Evolutionary conservation across 257 asterid species (phyloP).

Genomic region (Parsonsia alboflavescens): DNA sequence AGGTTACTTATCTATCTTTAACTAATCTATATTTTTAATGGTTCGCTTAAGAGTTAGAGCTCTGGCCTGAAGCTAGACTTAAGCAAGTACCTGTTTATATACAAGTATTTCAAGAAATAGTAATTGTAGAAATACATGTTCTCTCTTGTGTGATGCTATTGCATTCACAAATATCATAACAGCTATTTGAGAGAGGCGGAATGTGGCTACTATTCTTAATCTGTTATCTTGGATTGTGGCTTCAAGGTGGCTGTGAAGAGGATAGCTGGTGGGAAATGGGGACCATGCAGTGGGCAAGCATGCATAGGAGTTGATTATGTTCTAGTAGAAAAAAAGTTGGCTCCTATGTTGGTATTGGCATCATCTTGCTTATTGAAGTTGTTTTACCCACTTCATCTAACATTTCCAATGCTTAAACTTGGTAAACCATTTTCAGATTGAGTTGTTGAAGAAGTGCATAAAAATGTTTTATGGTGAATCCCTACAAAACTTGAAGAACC

Average conservation of each 20-base stretch:
- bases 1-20: conserved; percentile 34
- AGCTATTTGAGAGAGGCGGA: background rate
- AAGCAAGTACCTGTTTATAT: background rate
- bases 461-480: conserved; percentile 57
- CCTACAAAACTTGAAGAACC: conserved; percentile 46
- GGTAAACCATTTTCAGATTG: conserved; percentile 42
- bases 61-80: background rate
- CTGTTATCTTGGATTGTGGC: conserved; percentile 14
- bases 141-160: background rate
- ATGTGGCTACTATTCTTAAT: conserved; percentile 11
- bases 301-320: conserved; percentile 86
- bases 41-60: background rate
- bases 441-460: conserved; percentile 55
- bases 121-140: background rate
- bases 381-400: background rate
- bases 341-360: conserved; percentile 53
- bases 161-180: background rate
- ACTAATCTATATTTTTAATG: background rate
- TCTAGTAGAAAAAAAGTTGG: conserved; percentile 54
- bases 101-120: background rate
- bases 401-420: background rate
- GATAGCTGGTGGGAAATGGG: conserved; percentile 86
- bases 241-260: conserved; percentile 74
- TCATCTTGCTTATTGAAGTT: background rate
- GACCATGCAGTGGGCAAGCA: conserved; percentile 93